Conservation (phyloP, 805 yeast species). For the Clavispora carvajalis region DNA sequence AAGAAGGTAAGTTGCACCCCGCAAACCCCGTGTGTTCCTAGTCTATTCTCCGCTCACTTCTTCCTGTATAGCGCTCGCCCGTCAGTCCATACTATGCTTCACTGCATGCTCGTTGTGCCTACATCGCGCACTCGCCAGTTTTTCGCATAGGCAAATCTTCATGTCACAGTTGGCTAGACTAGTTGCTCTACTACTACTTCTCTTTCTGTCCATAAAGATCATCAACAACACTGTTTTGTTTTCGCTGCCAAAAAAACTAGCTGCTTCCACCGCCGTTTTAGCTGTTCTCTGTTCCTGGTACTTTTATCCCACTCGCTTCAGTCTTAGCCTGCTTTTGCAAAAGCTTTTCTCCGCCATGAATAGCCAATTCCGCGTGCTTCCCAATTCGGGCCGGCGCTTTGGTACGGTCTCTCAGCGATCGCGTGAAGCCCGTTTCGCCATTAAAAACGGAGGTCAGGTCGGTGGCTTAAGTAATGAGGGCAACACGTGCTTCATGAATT, state of each 20-base stretch:
- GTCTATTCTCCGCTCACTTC: no score
- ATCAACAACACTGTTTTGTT: neutral
- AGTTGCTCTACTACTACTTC: neutral
- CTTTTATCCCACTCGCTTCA: neutral
- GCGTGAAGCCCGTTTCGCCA: conserved; percentile 35
- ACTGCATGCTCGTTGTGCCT: neutral
- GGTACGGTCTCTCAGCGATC: conserved; percentile 8
- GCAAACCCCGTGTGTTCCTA: no score
- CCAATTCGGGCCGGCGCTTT: neutral
- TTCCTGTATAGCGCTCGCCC: neutral
- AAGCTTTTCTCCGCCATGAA: conserved; percentile 1
- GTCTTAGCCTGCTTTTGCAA: neutral
- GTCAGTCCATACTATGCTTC: neutral
- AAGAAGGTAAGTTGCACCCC: no score
- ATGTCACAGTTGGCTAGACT: neutral
- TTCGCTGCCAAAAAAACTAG: neutral
- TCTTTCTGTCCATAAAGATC: neutral
- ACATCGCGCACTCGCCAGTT: neutral
- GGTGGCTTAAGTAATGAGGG: conserved; percentile 91
- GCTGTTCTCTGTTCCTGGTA: neutral
- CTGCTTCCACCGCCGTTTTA: neutral
- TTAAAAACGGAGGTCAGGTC: conserved; percentile 61
- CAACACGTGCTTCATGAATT: conserved; percentile 91
- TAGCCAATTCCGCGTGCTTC: conserved; percentile 1
- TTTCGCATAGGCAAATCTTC: neutral